Conservation (phyloP, 2,329 filamentous ascomycete species). For the Aspergillus novoparasiticus region DNA sequence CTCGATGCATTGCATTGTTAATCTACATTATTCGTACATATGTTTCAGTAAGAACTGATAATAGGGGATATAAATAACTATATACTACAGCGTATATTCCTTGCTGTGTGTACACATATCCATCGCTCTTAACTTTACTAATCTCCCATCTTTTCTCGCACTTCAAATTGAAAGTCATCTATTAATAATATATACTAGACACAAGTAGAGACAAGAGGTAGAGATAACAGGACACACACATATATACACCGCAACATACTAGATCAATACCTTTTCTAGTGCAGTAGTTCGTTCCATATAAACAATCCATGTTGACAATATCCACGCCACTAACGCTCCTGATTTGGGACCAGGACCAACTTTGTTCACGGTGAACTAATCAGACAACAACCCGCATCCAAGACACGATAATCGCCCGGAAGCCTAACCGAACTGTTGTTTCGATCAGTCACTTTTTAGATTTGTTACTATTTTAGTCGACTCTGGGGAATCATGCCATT, state of each 20-base stretch:
- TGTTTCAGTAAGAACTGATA: not conserved
- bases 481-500: not conserved
- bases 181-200: not conserved
- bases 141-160: not conserved
- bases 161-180: not conserved
- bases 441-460: constrained; percentile 5
- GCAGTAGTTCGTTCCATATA: constrained; percentile 5
- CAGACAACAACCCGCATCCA: not conserved
- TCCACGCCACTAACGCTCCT: not conserved
- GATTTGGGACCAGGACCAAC: not conserved
- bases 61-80: not conserved
- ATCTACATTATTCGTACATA: not conserved
- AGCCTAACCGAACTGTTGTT: not conserved
- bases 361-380: not conserved
- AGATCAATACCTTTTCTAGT: not conserved
- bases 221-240: too few relatives aligned
- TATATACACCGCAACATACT: not conserved
- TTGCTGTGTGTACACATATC: not conserved
- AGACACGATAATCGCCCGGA: not conserved
- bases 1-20: constrained; percentile 1
- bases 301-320: not conserved
- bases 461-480: not conserved
- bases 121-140: too few relatives aligned
- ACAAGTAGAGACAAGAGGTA: not conserved
- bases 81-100: not conserved